These are phyloP conservation scores for Pleomassaria siparia DNA, from an alignment of 2,329 filamentous ascomycete genomes.

Conservation along the genomic window DNA sequence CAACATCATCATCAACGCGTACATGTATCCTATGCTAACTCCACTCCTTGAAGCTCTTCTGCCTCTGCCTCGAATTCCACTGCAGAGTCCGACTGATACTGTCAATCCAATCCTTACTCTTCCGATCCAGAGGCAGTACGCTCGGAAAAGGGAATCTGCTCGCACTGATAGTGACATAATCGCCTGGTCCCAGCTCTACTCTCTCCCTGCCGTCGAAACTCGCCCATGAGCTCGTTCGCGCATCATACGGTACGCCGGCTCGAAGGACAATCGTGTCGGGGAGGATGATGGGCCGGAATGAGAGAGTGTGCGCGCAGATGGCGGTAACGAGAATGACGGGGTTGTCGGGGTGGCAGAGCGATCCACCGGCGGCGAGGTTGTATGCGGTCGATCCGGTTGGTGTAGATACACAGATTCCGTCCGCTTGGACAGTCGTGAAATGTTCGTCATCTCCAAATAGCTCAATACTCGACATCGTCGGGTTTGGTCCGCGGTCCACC, in stretches of 20 bases:
- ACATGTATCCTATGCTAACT: no score
- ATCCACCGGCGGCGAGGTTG: conserved; percentile 93
- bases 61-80: conserved; percentile 79
- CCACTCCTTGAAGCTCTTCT: conserved; percentile 57
- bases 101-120: conserved; percentile 79
- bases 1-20: no score
- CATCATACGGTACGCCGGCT: conserved; percentile 91
- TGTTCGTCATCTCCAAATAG: conserved; percentile 94
- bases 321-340: conserved; percentile 93
- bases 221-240: conserved; percentile 89
- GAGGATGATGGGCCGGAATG: conserved; percentile 93
- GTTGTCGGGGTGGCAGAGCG: conserved; percentile 92
- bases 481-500: conserved; percentile 88
- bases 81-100: conserved; percentile 77
- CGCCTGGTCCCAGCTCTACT: conserved; percentile 73
- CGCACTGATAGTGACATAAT: conserved; percentile 83
- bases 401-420: conserved; percentile 90
- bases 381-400: conserved; percentile 95
- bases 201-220: conserved; percentile 90
- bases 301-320: conserved; percentile 92
- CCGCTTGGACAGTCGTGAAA: conserved; percentile 89
- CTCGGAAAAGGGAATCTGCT: conserved; percentile 79
- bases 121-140: conserved; percentile 68
- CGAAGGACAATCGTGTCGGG: conserved; percentile 94
- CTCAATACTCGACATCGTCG: conserved; percentile 90